Base-by-base conservation (phyloP, 1,284 basidiomycete species). In the Apiotrichum siamense region DNA sequence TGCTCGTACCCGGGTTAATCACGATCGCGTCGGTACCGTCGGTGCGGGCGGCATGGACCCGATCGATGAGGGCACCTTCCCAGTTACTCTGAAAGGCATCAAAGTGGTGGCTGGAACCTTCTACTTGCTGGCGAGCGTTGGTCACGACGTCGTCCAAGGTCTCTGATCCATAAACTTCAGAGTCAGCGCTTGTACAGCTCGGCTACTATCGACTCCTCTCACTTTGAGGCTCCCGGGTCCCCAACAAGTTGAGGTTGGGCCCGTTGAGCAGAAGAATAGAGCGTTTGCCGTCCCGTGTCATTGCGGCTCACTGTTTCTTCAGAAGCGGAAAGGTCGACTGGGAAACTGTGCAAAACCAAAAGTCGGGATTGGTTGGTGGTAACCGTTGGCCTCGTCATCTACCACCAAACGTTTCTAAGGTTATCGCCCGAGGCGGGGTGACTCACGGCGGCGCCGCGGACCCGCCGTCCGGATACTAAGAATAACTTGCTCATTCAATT, bases 201-300 rank as follows among this genome's bases (percentile, higher is more conserved):
- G 15, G 21, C 13, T 4, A 57, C 55, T 27, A n/a, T n/a, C n/a
- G n/a, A n/a, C n/a, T n/a, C n/a, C n/a, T n/a, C n/a, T n/a, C 24
- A 55, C 53, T 69, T 42, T 69, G 59, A 5, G 72, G 72, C 57
- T 74, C 72, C 13, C 72, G 49, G 17, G 64, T 68, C 10, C 72
- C 71, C 13, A 74, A 58, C 4, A 73, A 55, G 55, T 73, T 73
- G 20, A 74, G 59, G 43, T 73, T 74, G 13, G 72, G 71, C 7
- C 72, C 72, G 51, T 65, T 60, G 51, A 67, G 55, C 7, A 67
- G 49, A 23, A 67, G 61, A 33, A 39, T 32, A 62, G 61, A 44
- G 42, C 41, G 48, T 25, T 44, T 44, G 15, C 48, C 42, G 6
- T 24, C 25, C 9, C 35, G 42, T n/a, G 42, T 50, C 48, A 50